Base-by-base conservation (phyloP, 345 rosid genomes). In the Heritiera fomes region DNA sequence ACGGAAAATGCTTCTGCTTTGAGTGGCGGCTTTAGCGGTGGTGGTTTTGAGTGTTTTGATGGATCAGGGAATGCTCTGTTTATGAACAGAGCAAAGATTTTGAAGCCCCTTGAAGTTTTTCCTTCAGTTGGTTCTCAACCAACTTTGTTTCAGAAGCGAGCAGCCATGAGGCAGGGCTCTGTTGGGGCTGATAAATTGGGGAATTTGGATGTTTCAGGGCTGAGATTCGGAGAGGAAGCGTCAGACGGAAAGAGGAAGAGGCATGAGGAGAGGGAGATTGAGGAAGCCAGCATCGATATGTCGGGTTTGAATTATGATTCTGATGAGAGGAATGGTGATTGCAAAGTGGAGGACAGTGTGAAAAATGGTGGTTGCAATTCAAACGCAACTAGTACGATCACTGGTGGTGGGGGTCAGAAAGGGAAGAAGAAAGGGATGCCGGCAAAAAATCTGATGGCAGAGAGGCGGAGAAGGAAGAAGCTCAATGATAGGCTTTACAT, bases 401-500 rank as follows among this genome's bases (percentile, higher is more conserved):
- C 88, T n/a, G 87, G 78, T 20, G 85, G 77, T 17, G 89, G 76
- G 18, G 83, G 81, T 69, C 85, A 66, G 71, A 89, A 90, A 70
- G 93, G 94, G 55, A 91, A 90, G 91, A 94, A 89, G 91, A 94
- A 91, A 83, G 97, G 98, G 14, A 80, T 93, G 86, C 98, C 97
- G 1, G 98, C 98, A 7, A 94, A 94, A 88, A 93, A 94, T 85
- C 87, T 94, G 81, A 94, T 94, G 98, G 98, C 98, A 15, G 98
- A 94, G 91, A 87, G 98, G 79, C 90, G 98, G 77, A 84, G 98
- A 56, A 87, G 98, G 88, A 94, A 93, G 97, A 94, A 92, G 90
- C 97, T 94, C 17, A 94, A 94, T 78, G 98, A 94, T 78, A 91
- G 98, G 87, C 97, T 94, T 46, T 94, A 92, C 75, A 94, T 94